Evolutionary conservation across 2,329 filamentous ascomycete species (phyloP), one percentile per base, ranked within the genome.

Genomic region (Exophiala dermatitidis): DNA sequence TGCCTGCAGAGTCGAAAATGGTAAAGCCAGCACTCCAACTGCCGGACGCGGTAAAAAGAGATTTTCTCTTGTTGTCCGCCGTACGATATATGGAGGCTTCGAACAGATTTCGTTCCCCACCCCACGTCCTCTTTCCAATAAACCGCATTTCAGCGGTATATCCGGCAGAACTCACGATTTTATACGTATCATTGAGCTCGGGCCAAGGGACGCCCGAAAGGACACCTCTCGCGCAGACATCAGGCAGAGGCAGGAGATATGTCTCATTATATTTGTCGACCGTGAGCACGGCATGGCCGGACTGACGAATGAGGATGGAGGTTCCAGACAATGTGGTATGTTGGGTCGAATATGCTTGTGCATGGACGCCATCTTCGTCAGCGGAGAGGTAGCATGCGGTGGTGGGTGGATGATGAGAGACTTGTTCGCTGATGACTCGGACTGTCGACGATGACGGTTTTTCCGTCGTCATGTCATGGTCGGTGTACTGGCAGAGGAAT

Each of bases 21-120:
- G 81, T 81, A 67, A 95, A 94, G 1, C 76, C 74, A 65, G 89
- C 88, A 33, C 56, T 62, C 61, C 61, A 63, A 34, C 57, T 54
- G 10, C 61, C 61, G 2, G 53, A 48, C 3, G 54, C 19, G 5
- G 56, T 52, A 29, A 53, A 60, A 44, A 60, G 44, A 37, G 49
- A 28, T 10, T 50, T 49, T 32, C 43, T 53, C 3, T 50, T n/a
- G 4, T 29, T 8, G 33, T 59, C 56, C 6, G 12, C 48, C 4
- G 58, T 58, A 3, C 48, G 49, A 45, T 60, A 60, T 31, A 60
- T 54, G 10, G 46, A 56, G 26, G 52, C 53, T 41, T 57, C 56
- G 37, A 57, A 60, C 36, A 46, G 51, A 46, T 62, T 61, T 9
- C 57, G 54, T 26, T 56, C 50, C 8, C 58, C 54, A 41, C 59